Evolutionary conservation across 441 rosid species (phyloP), one percentile per base, ranked within the genome.

Genomic region (Dalechampia spathulata): DNA sequence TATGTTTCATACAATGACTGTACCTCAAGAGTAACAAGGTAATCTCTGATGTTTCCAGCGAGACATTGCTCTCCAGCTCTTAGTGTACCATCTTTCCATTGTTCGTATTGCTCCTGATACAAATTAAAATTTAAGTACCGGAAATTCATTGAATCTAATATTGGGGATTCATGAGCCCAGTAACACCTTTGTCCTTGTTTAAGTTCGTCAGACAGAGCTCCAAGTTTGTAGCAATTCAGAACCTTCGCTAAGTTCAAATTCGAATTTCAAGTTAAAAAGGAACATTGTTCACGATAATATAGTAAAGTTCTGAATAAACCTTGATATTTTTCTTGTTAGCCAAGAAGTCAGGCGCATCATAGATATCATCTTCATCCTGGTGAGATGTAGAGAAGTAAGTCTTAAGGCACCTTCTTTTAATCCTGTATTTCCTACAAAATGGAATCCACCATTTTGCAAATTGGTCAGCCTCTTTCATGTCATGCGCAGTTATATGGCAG

Each of bases 401-500:
- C n/a, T 53, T 25, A 4, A 82, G 80, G 15, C 73, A 72, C 13
- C 61, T 57, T 0, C 64, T 70, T 57, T 61, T 53, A 52, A 77
- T 28, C 21, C 55, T 60, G 48, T 30, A 71, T 62, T n/a, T 77
- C 62, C 43, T 63, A 27, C 82, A 72, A 38, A 74, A 80, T 2
- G 85, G 78, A 26, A 77, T 52, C 85, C 85, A 77, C 17, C 27
- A 61, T 45, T 52, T 70, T 0, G 80, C 78, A 61, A 80, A 80
- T 40, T 20, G 58, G 46, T 51, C 59, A 32, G 82, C 75, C 62
- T 66, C 76, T 57, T 56, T 69, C 52, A 63, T 54, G 17, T 71
- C 69, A 15, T 17, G 4, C 54, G 71, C 58, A 7, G 81, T 80
- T 40, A n/a, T n/a, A 69, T 1, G 0, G 58, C 20, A 9, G 79